Base-by-base conservation (phyloP, 352 stramenopile genomes). In the Globisporangium yorkense region DNA sequence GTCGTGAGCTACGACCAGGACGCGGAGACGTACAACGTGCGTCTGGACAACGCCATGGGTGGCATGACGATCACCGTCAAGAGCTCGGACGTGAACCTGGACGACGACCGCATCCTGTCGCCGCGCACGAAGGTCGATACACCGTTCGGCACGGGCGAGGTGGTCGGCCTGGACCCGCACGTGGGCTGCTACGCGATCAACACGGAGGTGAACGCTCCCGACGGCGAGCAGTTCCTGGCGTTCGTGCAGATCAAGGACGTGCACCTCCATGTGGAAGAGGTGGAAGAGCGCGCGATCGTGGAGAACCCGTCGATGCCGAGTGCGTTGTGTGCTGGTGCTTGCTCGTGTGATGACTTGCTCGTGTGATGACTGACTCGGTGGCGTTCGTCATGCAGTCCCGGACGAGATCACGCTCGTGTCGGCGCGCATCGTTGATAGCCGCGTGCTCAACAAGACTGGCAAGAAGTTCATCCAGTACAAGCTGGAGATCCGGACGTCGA, bases 401-500 rank as follows among this genome's bases (percentile, higher is more conserved):
- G 79, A 91, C 53, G 85, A 94, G 60, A 94, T 94, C 46, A 68
- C 69, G 54, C 65, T 95, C 7, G 80, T 90, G 33, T 86, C 85
- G 41, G 85, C 84, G 37, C 80, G 83, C 29, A 93, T 95, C 41
- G 82, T 92, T 21, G 84, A 95, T 67, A 89, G 76, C 61, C 82
- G 84, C 49, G 81, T 95, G 56, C 77, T 93, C 50, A 92, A 91
- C 59, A 77, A 75, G 44, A 90, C 75, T 40, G 80, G 80, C 60
- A 91, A 90, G 62, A 93, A 93, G 65, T 95, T 92, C 55, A 91
- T 95, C 52, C 83, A 95, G 70, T 95, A 95, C 76, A 92, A 95
- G 65, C 67, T 95, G 43, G 83, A 95, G 70, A 90, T 95, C 64
- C 72, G 78, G 59, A 95, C 85, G 51, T 87, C 65, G 43, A 95